Conservation (phyloP, 2,329 filamentous ascomycete species). For the Coniella lustricola region DNA sequence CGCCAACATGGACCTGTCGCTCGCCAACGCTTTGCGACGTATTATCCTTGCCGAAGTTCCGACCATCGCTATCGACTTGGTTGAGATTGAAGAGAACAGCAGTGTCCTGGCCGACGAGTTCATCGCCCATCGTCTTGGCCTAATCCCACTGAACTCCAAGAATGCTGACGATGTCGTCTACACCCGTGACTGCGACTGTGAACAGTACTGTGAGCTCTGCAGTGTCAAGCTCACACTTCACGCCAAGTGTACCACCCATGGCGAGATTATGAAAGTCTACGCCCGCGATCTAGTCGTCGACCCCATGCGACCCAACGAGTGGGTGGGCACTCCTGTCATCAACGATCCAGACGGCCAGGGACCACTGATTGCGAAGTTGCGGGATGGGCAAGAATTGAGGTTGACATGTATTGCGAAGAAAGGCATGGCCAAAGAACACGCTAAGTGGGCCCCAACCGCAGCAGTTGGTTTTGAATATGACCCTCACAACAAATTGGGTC, state of each 20-base stretch:
- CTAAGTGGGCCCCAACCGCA: conserved; percentile 91
- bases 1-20: conserved; percentile 78
- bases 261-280: conserved; percentile 85
- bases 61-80: conserved; percentile 88
- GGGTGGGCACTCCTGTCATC: conserved; percentile 75
- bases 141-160: conserved; percentile 80
- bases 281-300: conserved; percentile 78
- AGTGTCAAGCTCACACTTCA: conserved; percentile 78
- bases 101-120: conserved; percentile 97
- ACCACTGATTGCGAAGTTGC: conserved; percentile 81
- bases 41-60: conserved; percentile 90
- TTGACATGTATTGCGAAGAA: conserved; percentile 94
- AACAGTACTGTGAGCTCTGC: conserved; percentile 89
- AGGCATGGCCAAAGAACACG: conserved; percentile 97
- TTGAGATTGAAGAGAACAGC: conserved; percentile 87
- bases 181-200: conserved; percentile 92
- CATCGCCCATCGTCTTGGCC: conserved; percentile 82
- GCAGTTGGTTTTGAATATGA: conserved; percentile 98
- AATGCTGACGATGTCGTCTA: conserved; percentile 79
- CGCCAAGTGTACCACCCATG: conserved; percentile 73
- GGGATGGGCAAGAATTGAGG: conserved; percentile 82
- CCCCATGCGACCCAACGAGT: conserved; percentile 62
- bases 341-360: conserved; percentile 76
- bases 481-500: conserved; percentile 89
- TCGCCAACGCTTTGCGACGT: conserved; percentile 88